Percentiles rank a stretch among this genome's conserved stretches.
Conservation (phyloP, 177 flowering plant genomes). For the Vitis hybrid region DNA sequence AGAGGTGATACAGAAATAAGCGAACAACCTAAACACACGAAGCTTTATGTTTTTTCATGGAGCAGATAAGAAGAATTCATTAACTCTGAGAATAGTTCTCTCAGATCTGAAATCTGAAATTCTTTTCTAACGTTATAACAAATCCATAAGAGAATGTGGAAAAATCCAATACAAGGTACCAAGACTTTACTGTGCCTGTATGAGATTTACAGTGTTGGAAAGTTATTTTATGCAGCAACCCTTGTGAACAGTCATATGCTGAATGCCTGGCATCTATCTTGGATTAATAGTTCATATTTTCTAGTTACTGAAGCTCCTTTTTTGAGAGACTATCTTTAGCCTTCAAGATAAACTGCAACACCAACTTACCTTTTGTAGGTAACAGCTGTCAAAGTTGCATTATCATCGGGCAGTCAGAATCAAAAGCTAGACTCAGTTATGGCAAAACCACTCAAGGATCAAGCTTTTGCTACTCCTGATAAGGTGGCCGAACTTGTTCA, state of each 20-base stretch:
- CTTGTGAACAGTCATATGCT: too few species aligned
- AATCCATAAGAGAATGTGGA: too few species aligned
- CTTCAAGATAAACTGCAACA: neutral
- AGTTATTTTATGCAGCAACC: too few species aligned
- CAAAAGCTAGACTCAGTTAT: slow-evolving; percentile 56
- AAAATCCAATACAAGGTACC: too few species aligned
- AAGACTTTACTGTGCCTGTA: too few species aligned
- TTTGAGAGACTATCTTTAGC: neutral
- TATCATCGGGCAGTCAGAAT: slow-evolving; percentile 73
- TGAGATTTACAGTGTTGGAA: too few species aligned
- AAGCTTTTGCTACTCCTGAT: slow-evolving; percentile 93
- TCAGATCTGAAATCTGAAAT: neutral
- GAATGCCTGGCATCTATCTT: too few species aligned
- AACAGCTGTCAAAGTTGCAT: slow-evolving; percentile 86
- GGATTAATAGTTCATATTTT: too few species aligned
- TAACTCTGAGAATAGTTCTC: neutral
- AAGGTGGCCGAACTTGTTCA: slow-evolving; percentile 92
- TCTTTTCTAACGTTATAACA: too few species aligned
- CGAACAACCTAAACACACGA: neutral
- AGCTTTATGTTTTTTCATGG: neutral
- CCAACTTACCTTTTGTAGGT: slow-evolving; percentile 43
- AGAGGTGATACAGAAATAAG: neutral
- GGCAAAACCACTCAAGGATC: slow-evolving; percentile 83
- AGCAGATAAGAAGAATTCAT: neutral
- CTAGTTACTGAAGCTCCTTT: neutral